Evolutionary conservation across 2,329 filamentous ascomycete species (phyloP).

Genomic region (Pseudohalonectria lignicola): DNA sequence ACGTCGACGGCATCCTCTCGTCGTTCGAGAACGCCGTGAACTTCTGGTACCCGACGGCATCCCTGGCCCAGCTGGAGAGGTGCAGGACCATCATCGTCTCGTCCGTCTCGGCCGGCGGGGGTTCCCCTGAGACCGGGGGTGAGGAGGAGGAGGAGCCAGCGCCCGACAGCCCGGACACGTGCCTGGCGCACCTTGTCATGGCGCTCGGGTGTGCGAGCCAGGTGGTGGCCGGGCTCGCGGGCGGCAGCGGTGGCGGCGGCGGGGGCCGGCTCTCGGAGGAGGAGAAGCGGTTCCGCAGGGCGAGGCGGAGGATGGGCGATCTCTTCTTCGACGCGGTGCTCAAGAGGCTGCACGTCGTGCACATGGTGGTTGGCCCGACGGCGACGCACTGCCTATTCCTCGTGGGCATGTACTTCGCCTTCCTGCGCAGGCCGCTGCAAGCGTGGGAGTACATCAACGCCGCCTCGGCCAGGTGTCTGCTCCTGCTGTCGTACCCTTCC

Average conservation of each 20-base stretch:
- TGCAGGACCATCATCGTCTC: not conserved
- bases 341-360: conserved; percentile 31
- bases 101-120: not conserved
- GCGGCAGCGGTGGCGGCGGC: not conserved
- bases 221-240: conserved; percentile 1
- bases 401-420: conserved; percentile 37
- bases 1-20: conserved; percentile 27
- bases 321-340: conserved; percentile 34
- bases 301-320: conserved; percentile 17
- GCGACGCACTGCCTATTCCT: conserved; percentile 40
- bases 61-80: conserved; percentile 21
- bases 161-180: conserved; percentile 15
- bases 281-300: not conserved
- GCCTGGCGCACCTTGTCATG: conserved; percentile 8
- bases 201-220: conserved; percentile 8
- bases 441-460: conserved; percentile 40
- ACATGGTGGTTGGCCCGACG: conserved; percentile 31
- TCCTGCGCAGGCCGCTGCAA: conserved; percentile 35
- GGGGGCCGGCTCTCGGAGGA: not conserved
- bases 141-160: conserved; percentile 20
- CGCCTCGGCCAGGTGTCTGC: conserved; percentile 35
- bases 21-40: conserved; percentile 36
- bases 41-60: conserved; percentile 42
- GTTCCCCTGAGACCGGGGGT: not conserved
- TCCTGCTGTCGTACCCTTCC: conserved; percentile 33